Base-by-base conservation (phyloP, 2,329 filamentous ascomycete species). In the Pyrenophora tritici-repentis region DNA sequence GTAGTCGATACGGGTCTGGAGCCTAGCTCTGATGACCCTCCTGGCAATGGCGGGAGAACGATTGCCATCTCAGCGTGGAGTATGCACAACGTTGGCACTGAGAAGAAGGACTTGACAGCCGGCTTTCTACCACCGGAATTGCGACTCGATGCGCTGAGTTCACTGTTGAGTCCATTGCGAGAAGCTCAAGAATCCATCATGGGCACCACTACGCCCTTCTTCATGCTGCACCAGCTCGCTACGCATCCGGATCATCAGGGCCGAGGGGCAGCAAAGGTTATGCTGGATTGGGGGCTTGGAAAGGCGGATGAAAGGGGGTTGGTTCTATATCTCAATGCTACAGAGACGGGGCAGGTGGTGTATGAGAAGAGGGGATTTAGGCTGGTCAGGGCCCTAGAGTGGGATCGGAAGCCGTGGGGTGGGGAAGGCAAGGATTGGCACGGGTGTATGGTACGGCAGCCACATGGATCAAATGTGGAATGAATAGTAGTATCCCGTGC, bases 121-220 rank as follows among this genome's bases (percentile, higher is more conserved):
- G 41, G 41, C 45, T 86, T 90, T 47, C 81, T 96, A 26, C 93
- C 93, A 1, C 87, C 89, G 0, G 89, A 90, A 57, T 20, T 70
- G 9, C 62, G 62, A 3, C 43, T 67, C 2, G 62, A 68, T n/a
- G 65, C 61, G 7, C 41, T 72, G 2, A 18, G 14, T 0, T 70
- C 73, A 3, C 43, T 69, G 0, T 50, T 72, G 2, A 52, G 44
- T 3, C 67, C 67, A 6, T 41, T 72, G 1, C 48, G 62, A 2
- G 58, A 44, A 3, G 65, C 65, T 5, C 53, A 63, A 14, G 32
- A 56, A 3, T 60, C 65, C 9, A 65, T 70, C 26, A 70, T 72
- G 66, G 67, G 62, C 2, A 44, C 42, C 0, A 34, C 44, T 16
- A 41, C 46, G 2, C 60, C 56, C 2, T 69, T 64, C 37, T 49